phyloP scores from a whole-genome alignment of 108 stramenopile genomes.

The Cylindrotheca closterium region DNA sequence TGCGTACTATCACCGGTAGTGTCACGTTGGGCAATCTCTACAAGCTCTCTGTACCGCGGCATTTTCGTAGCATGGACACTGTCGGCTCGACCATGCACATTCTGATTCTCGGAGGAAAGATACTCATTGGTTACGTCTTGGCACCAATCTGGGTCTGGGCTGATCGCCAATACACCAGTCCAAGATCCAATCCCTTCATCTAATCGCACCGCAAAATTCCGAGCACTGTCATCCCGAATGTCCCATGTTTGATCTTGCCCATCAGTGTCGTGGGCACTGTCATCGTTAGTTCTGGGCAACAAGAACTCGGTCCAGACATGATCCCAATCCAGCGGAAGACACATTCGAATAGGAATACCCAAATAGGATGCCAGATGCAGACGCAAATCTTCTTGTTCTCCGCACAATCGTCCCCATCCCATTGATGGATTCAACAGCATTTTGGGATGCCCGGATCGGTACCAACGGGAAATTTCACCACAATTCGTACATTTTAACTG shows the following conservation, averaged over 20 bases:
- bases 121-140: slow-evolving; percentile 39
- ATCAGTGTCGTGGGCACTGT: not conserved
- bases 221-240: slow-evolving; percentile 38
- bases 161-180: slow-evolving; percentile 41
- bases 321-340: slow-evolving; percentile 50
- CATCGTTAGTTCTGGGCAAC: not conserved
- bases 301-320: slow-evolving; percentile 49
- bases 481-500: slow-evolving; percentile 33
- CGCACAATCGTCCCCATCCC: slow-evolving; percentile 41
- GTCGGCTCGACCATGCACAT: slow-evolving; percentile 36
- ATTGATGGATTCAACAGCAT: slow-evolving; percentile 38
- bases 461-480: slow-evolving; percentile 28
- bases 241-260: slow-evolving; percentile 4
- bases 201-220: slow-evolving; percentile 43
- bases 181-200: slow-evolving; percentile 52
- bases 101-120: slow-evolving; percentile 11
- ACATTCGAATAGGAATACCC: slow-evolving; percentile 31
- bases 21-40: slow-evolving; percentile 23
- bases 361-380: slow-evolving; percentile 42
- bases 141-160: slow-evolving; percentile 31
- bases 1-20: slow-evolving; percentile 26
- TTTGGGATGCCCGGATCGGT: slow-evolving; percentile 39
- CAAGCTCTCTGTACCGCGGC: slow-evolving; percentile 22
- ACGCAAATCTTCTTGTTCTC: slow-evolving; percentile 50
- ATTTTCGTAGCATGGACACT: slow-evolving; percentile 14